Evolutionary conservation across 768 basidiomycete genomes (phyloP).

Genomic region (Austroboletus eburneus): DNA sequence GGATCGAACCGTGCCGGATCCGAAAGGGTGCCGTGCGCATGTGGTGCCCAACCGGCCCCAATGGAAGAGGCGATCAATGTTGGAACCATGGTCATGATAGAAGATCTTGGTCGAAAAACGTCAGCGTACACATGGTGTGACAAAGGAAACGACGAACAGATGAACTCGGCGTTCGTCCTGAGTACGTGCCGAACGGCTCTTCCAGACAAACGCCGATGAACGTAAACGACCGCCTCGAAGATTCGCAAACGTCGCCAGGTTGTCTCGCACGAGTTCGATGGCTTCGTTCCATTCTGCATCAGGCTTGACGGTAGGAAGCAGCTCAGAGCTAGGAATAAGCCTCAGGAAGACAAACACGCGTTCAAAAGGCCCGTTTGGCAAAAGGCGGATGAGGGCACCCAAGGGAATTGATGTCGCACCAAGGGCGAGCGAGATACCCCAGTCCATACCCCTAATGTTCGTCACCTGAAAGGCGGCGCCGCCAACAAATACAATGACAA

Average conservation of each 20-base stretch:
- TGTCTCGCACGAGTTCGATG: slow-evolving; percentile 79
- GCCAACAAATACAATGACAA: slow-evolving; percentile 88
- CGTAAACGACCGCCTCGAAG: slow-evolving; percentile 87
- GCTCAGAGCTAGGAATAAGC: slow-evolving; percentile 59
- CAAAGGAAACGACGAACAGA: slow-evolving; percentile 40
- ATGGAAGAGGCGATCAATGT: slow-evolving; percentile 70
- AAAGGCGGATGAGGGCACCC: slow-evolving; percentile 71
- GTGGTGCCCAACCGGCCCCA: slow-evolving; percentile 61
- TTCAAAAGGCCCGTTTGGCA: slow-evolving; percentile 81
- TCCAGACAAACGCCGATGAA: slow-evolving; percentile 79
- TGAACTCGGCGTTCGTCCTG: slow-evolving; percentile 43
- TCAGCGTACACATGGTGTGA: slow-evolving; percentile 10
- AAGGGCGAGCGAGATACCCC: slow-evolving; percentile 89
- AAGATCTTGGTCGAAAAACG: slow-evolving; percentile 48
- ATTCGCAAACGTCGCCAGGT: slow-evolving; percentile 75
- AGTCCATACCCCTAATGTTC: slow-evolving; percentile 73
- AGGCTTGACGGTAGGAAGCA: slow-evolving; percentile 57
- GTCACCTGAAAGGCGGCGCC: slow-evolving; percentile 90
- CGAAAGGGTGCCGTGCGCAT: slow-evolving; percentile 53
- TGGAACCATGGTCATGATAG: slow-evolving; percentile 72
- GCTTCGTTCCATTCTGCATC: slow-evolving; percentile 75
- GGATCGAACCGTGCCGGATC: slow-evolving; percentile 77
- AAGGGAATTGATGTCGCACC: slow-evolving; percentile 86
- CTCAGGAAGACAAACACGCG: slow-evolving; percentile 49
- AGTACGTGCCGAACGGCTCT: slow-evolving; percentile 63